A percentile compares a stretch with the other conserved stretches of the same genome.
Conservation (phyloP, 169 alveolate genomes). For the Neospora caninum region DNA sequence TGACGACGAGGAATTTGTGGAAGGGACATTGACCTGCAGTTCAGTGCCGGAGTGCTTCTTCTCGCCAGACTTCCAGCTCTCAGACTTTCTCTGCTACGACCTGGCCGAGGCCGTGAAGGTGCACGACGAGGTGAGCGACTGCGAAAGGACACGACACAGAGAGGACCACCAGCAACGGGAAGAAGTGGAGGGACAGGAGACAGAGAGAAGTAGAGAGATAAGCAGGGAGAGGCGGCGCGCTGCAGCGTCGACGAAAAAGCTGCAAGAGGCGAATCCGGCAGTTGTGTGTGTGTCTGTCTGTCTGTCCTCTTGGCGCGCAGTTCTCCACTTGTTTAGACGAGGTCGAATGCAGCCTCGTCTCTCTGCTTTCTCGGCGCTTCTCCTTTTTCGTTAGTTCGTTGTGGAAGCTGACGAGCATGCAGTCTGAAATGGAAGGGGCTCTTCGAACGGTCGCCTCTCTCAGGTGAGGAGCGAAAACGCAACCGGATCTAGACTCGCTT, state of each 20-base stretch:
- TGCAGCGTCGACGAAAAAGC: too few species aligned
- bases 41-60: conserved; percentile 11
- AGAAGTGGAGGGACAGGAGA: too few species aligned
- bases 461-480: not conserved
- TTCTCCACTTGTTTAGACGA: not conserved
- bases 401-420: conserved; percentile 21
- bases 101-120: conserved; percentile 6
- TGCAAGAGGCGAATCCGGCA: too few species aligned
- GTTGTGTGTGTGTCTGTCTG: not conserved
- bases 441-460: not conserved
- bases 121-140: conserved; percentile 20
- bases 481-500: too few species aligned
- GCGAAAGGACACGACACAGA: too few species aligned
- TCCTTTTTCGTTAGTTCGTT: conserved; percentile 6
- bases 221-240: too few species aligned
- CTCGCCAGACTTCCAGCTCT: not conserved
- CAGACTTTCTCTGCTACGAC: not conserved
- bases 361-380: conserved; percentile 27
- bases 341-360: conserved; percentile 8
- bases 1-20: not conserved
- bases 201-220: too few species aligned
- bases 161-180: too few species aligned
- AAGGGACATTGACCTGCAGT: not conserved
- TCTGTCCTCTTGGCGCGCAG: not conserved
- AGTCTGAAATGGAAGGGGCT: not conserved